Base-by-base conservation (phyloP, 2,329 filamentous ascomycete species). In the Sclerotinia nivalis region DNA sequence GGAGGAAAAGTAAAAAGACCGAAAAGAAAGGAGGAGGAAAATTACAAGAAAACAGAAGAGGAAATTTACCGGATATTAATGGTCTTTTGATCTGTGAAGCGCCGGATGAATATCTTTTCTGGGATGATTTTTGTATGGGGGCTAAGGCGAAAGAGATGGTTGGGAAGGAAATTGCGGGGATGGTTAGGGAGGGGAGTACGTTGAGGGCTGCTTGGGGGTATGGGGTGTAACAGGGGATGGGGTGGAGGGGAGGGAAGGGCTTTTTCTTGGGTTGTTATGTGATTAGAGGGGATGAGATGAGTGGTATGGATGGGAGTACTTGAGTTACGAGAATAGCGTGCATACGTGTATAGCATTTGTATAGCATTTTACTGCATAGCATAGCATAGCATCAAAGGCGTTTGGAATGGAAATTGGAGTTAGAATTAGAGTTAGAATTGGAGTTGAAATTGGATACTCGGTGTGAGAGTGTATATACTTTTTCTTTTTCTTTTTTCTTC, bases 61-160 rank as follows among this genome's bases (percentile, higher is more conserved):
- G 22, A 13, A 1, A 28, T 18, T 47, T 71, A 22, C 62, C 52
- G 0, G 73, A 76, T 31, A 20, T 70, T 0, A 74, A 75, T 31
- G 75, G 77, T 31, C 54, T 73, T 54, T 22, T 74, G 4, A 69
- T 80, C 37, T 88, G 86, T 74, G 72, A 72, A 6, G 52, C 72
- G 2, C 76, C 76, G 9, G 77, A 83, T 20, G 79, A 83, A 18
- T 83, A 85, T 71, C 78, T 88, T 2, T 88, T 87, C 75, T 84
- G 83, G 76, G 84, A 85, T 62, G 79, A 80, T 0, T 86, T 86
- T 55, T 84, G 80, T 0, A 77, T 87, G 5, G 79, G 79, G 20
- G 72, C 73, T 52, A 75, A 77, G 31, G 82, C 80, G 22, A 80
- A 82, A 5, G 68, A 73, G 18, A 74, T 74, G 55, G 74, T 82